Base-by-base conservation (phyloP, 495 filamentous ascomycete genomes). In the Penicillium simplicissimum region DNA sequence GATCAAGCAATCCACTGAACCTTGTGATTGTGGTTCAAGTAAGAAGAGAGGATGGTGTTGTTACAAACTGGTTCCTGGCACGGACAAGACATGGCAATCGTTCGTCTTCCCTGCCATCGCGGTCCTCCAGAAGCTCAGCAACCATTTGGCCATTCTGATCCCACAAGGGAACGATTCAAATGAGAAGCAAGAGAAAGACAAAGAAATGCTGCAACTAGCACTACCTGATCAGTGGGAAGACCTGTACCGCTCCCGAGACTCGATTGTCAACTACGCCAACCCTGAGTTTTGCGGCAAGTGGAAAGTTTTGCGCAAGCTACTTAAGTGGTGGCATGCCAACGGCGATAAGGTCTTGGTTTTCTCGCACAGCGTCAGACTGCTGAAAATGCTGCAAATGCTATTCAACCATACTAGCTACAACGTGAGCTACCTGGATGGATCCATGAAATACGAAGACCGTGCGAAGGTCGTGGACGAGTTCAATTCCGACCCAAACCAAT, bases 221-320 rank as follows among this genome's bases (percentile, higher is more conserved):
- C 72, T 93, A 0, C 95, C 95, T 0, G 75, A 90, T 42, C 74
- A 83, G 17, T 98, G 93, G 93, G 79, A 87, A 63, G 78, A 87
- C 14, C 81, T 97, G 2, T 96, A 91, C 66, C 77, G 48, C 11
- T 86, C 86, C 21, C 83, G 90, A 57, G 91, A 97, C 54, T 90
- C 85, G 0, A 87, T 98, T 55, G 74, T 90, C 40, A 92, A 88
- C 70, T 92, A 90, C 63, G 87, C 93, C 17, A 94, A 96, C 61
- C 89, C 91, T 0, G 90, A 96, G 54, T 97, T 94, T 65, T 98
- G 95, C 68, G 95, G 95, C 3, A 98, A 98, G 74, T 98, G 95
- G 95, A 93, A 93, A 74, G 85, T 98, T 17, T 78, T 98, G 14
- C 87, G 86, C 58, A 96, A 92, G 65, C 81, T 98, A 4, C 83